Base-by-base conservation (phyloP, 495 filamentous ascomycete species). In the Lasiosphaeria miniovina region DNA sequence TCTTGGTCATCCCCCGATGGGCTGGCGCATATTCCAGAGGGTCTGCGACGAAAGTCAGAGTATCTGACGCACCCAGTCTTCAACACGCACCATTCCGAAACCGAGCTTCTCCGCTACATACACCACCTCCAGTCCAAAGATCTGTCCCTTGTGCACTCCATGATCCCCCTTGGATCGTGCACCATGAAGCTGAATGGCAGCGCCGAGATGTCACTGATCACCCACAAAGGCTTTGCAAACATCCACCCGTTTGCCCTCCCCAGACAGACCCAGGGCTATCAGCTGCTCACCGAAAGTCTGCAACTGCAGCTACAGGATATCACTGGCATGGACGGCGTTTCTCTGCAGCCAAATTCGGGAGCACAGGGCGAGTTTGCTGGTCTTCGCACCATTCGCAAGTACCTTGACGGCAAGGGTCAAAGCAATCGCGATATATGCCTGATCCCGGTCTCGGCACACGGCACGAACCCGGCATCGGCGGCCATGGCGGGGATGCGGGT, bases 181-280 rank as follows among this genome's bases (percentile, higher is more conserved):
- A 98, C 94, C 31, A 98, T 98, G 94, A 98, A 98, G 81, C 86
- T 98, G 48, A 98, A 98, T 69, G 91, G 90, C 58, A 95, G 93
- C 36, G 89, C 90, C 14, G 93, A 98, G 72, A 98, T 74, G 69
- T 83, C 90, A 9, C 90, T 94, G 17, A 79, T 97, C 57, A 92
- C 91, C 1, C 90, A 86, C 80, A 88, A 88, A 10, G 87, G 92
- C 66, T 93, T 96, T 74, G 84, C 90, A 49, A 85, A 88, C 51
- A 84, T 98, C 34, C 94, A 98, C 74, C 94, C 94, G 3, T 91
- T 91, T 66, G 84, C 84, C 24, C 88, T 89, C 1, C 63, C 75
- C 2, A 74, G 83, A 34, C 79, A 87, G 61, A 82, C 85, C 10
- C 73, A 78, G 60, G 93, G 90, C 12, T 96, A 96, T 72, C 76